Evolutionary conservation across 208 protist genomes (phyloP), one percentile per base, ranked within the genome.

Genomic region (Wallacemonas sp.): DNA sequence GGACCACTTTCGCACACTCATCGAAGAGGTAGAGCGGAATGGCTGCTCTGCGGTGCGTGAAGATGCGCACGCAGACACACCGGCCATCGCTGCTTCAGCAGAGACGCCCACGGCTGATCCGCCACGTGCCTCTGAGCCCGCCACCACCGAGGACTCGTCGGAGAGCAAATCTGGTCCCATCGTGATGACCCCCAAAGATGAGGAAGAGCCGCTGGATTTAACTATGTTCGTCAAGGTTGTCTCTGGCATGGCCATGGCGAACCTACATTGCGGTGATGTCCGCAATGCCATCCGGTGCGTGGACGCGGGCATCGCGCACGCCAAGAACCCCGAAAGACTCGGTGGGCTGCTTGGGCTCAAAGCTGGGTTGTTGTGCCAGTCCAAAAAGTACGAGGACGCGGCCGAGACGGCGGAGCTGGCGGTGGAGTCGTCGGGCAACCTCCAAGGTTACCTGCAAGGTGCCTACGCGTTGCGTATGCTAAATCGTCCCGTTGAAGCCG

Each of bases 281-380:
- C 70, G 62, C 47, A 86, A 85, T 66, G 90, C 90, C 39, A 61
- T 92, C 3, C 75, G 76, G 36, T 96, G 86, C 62, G 82, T 88
- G 1, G 87, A 96, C 49, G 77, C 70, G 27, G 84, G 75, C 17
- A 75, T 96, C 56, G 49, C 51, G 17, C 80, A 96, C 60, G 90
- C 75, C 19, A 75, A 79, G 28, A 84, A 91, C 28, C 45, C 71
- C 6, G 75, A 78, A 45, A 86, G 90, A 0, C 68, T 79, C 1
- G 90, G 90, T n/a, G 90, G 80, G 1, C 63, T 96, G 36, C 72
- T 90, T n/a, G 90, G 82, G 0, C 76, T 96, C 44, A 96, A 96
- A 42, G 81, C 90, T 0, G 90, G 90, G 1, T 66, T 93, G 24
- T 67, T 96, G 0, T 76, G 90, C 27, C 82, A 76, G 17, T 81